Evolutionary conservation across 805 yeast genomes (phyloP), one percentile per base, ranked within the genome.

Genomic region (Hanseniaspora lindneri): DNA sequence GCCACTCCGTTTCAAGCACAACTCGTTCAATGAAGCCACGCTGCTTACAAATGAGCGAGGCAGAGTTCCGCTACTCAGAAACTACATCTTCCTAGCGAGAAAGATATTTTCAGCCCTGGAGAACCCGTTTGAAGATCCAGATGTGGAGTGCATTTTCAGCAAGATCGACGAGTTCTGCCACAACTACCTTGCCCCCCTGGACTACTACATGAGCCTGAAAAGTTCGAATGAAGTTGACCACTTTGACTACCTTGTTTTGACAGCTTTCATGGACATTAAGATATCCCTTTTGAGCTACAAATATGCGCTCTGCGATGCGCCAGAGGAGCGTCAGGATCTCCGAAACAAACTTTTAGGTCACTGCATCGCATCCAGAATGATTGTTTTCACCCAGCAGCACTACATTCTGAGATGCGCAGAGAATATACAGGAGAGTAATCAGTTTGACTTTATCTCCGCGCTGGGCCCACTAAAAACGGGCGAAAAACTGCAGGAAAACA

Each of bases 61-160:
- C 7, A 39, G 49, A 32, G 27, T 32, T 17, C 39, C 43, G 2
- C n/a, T 46, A 17, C 19, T 46, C 14, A 46, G 39, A 24, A 46
- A 46, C 7, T 20, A 20, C 14, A 17, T 40, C 4, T 24, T 46
- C 19, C n/a, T 46, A 4, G 29, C 35, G 17, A 35, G 49, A 9
- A 46, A 46, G 21, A 39, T 46, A 13, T 10, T 25, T 5, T 6
- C 30, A 25, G 39, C 49, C 1, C 11, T 40, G 13, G 49, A 32
- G 13, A n/a, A 39, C 10, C 49, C 49, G 1, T 39, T 33, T 32
- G 20, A 37, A 8, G 35, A 46, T 32, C 49, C 49, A 14, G 49
- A 37, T 17, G 25, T 46, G 14, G 43, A 39, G 5, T 46, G 41
- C 25, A 40, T 46, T 30, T 46, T 41, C 32, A 4, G 1, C 3